Evolutionary conservation across 2,329 filamentous ascomycete species (phyloP).

Genomic region (Epichloe gansuensis): DNA sequence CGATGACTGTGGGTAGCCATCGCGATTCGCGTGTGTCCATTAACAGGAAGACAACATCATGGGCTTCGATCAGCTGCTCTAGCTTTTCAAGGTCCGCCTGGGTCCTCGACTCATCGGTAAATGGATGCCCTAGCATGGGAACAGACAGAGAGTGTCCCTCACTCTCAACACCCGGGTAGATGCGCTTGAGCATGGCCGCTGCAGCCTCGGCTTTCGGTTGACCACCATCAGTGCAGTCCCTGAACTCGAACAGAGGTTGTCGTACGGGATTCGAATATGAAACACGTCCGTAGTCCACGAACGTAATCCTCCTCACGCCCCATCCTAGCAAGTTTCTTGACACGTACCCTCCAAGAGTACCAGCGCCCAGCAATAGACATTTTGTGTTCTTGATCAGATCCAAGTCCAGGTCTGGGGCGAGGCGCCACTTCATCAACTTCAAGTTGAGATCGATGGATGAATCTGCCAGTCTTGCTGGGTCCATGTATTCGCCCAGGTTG

Average conservation of each 20-base stretch:
- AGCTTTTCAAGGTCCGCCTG: conserved; percentile 65
- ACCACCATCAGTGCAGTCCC: conserved; percentile 78
- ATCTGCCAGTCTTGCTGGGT: conserved; percentile 74
- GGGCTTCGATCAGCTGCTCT: conserved; percentile 60
- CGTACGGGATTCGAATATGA: conserved; percentile 95
- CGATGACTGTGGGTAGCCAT: conserved; percentile 94
- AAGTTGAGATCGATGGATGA: conserved; percentile 92
- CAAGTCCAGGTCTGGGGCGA: conserved; percentile 76
- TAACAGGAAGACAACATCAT: conserved; percentile 89
- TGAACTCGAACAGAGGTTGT: conserved; percentile 82
- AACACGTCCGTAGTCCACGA: conserved; percentile 85
- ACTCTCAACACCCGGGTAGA: conserved; percentile 82
- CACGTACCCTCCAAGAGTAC: conserved; percentile 88
- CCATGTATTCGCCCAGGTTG: conserved; percentile 86
- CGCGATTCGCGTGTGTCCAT: conserved; percentile 93
- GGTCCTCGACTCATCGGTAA: conserved; percentile 57
- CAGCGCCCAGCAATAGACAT: conserved; percentile 81
- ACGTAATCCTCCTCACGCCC: conserved; percentile 91
- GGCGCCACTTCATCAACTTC: conserved; percentile 98
- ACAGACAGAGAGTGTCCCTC: conserved; percentile 72
- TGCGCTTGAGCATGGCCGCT: conserved; percentile 65
- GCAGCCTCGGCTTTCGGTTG: conserved; percentile 72
- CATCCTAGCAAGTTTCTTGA: conserved; percentile 85
- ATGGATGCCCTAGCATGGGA: conserved; percentile 89
- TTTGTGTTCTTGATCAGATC: conserved; percentile 81